Evolutionary conservation across 2,329 filamentous ascomycete species (phyloP).

Genomic region (Curvularia spicifera): DNA sequence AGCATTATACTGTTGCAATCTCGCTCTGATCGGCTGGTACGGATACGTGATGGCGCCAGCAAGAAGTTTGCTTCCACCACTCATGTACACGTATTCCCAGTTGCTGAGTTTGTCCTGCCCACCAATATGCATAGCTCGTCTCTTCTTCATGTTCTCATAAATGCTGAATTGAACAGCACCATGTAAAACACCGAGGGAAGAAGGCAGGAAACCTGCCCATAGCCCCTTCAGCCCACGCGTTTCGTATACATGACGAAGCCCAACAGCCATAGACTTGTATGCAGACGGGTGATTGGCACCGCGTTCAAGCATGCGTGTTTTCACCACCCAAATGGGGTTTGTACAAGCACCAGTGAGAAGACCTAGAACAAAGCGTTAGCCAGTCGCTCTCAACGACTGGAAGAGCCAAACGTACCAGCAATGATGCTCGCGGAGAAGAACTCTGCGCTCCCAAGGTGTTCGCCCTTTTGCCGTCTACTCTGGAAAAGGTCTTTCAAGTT

Average conservation of each 20-base stretch:
- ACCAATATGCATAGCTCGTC: conserved; percentile 55
- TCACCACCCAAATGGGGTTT: conserved; percentile 97
- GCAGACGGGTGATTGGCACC: conserved; percentile 76
- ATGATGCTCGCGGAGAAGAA: conserved; percentile 79
- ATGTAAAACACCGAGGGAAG: conserved; percentile 85
- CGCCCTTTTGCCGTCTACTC: conserved; percentile 46
- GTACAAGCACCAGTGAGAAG: conserved; percentile 80
- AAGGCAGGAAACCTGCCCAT: conserved; percentile 84
- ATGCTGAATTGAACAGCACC: conserved; percentile 95
- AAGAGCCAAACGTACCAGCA: conserved; percentile 53
- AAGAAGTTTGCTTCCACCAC: conserved; percentile 81
- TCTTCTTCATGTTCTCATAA: conserved; percentile 77
- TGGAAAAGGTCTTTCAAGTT: conserved; percentile 64
- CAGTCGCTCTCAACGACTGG: background rate
- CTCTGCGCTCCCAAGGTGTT: conserved; percentile 66
- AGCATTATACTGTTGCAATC: conserved; percentile 88
- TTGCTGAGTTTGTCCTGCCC: conserved; percentile 63
- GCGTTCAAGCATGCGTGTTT: conserved; percentile 94
- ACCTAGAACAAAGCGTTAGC: conserved; percentile 55
- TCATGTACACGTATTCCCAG: conserved; percentile 79
- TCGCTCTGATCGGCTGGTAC: conserved; percentile 87
- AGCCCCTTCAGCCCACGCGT: conserved; percentile 80
- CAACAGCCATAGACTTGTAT: conserved; percentile 78
- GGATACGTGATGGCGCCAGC: conserved; percentile 92
- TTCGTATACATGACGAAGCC: conserved; percentile 68